phyloP scores from a whole-genome alignment of 345 rosid genomes.

The Populus tremula region DNA sequence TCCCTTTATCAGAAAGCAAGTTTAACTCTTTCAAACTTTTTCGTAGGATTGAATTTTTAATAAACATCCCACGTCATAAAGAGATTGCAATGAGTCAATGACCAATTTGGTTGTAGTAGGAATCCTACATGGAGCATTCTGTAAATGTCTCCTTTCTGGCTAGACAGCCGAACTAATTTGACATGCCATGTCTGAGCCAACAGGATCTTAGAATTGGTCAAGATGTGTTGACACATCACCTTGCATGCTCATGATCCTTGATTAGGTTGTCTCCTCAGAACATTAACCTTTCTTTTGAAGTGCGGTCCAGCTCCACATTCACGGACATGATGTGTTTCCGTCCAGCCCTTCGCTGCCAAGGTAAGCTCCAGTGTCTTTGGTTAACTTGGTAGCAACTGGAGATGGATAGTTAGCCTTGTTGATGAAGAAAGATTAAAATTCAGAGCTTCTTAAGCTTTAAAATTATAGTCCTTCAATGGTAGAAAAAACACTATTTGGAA shows the following conservation, averaged over 20 bases:
- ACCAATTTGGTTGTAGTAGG: not conserved
- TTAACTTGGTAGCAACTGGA: not conserved
- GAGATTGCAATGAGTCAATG: not conserved
- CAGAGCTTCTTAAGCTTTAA: no score
- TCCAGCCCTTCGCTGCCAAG: not conserved
- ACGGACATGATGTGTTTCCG: not conserved
- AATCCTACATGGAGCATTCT: not conserved
- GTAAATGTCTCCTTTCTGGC: not conserved
- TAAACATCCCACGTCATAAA: no score
- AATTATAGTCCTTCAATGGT: no score
- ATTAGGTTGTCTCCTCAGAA: not conserved
- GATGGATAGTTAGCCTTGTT: no score
- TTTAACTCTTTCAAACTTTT: no score
- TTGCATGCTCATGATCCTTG: not conserved
- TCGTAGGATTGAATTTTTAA: no score
- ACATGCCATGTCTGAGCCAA: conserved; percentile 3
- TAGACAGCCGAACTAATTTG: not conserved
- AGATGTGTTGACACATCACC: not conserved
- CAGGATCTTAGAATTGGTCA: not conserved
- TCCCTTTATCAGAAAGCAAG: no score
- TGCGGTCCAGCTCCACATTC: not conserved
- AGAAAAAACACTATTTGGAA: no score
- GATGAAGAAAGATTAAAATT: no score
- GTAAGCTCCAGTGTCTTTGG: not conserved
- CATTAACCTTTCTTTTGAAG: not conserved